Conservation (phyloP, 1,284 basidiomycete genomes). For the Naganishia cerealis region DNA sequence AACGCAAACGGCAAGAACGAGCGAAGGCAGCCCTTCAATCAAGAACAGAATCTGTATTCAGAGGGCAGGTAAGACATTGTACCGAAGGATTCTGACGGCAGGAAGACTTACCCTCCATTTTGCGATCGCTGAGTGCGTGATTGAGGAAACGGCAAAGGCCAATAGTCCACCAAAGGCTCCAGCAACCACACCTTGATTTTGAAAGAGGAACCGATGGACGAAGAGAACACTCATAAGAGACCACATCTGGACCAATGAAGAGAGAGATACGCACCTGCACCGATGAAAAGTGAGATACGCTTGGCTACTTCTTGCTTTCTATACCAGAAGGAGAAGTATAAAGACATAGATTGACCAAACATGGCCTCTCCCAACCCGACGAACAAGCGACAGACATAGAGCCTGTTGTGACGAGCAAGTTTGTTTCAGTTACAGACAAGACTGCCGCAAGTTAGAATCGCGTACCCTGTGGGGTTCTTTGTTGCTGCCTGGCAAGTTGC, state of each 20-base stretch:
- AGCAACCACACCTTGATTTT: slow-evolving; percentile 37
- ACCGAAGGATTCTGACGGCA: neutral
- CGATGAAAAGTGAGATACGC: slow-evolving; percentile 56
- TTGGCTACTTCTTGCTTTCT: slow-evolving; percentile 54
- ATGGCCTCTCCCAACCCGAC: slow-evolving; percentile 53
- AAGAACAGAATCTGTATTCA: slow-evolving; percentile 70
- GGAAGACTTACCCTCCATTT: slow-evolving; percentile 12
- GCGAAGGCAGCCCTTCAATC: slow-evolving; percentile 62
- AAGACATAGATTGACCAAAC: slow-evolving; percentile 52
- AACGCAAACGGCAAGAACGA: slow-evolving; percentile 68
- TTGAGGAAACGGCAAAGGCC: slow-evolving; percentile 35
- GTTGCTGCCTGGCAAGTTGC: slow-evolving; percentile 53
- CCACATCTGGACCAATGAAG: too few species aligned
- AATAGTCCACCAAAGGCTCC: slow-evolving; percentile 54
- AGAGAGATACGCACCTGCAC: slow-evolving; percentile 41
- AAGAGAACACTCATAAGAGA: too few species aligned
- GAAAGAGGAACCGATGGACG: too few species aligned
- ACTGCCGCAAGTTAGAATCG: slow-evolving; percentile 13
- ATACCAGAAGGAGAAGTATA: slow-evolving; percentile 49
- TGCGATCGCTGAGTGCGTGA: slow-evolving; percentile 35
- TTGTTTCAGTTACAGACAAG: neutral
- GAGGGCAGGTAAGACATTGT: slow-evolving; percentile 37
- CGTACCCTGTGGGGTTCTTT: slow-evolving; percentile 44
- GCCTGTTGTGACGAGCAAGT: slow-evolving; percentile 5
- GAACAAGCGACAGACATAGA: slow-evolving; percentile 53